Conservation (phyloP, 2,329 filamentous ascomycete genomes). For the Aspergillus fructus region DNA sequence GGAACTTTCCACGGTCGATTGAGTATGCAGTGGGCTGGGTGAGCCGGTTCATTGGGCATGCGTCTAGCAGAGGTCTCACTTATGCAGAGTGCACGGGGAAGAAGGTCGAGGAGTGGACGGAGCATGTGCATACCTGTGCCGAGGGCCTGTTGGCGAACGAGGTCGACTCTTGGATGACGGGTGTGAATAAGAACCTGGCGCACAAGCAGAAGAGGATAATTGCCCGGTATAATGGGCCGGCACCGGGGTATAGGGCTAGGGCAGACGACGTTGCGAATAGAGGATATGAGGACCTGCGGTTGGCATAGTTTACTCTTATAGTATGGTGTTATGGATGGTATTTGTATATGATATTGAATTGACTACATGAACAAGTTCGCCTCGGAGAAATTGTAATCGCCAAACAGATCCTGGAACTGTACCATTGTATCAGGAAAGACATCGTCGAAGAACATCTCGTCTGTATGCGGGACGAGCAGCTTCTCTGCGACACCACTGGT, state of each 20-base stretch:
- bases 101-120: conserved; percentile 44
- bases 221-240: conserved; percentile 49
- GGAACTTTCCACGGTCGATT: conserved; percentile 33
- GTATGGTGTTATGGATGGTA: background rate
- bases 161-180: conserved; percentile 58
- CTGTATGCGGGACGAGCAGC: conserved; percentile 8
- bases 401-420: conserved; percentile 10
- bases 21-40: conserved; percentile 42
- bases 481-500: conserved; percentile 9
- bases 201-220: conserved; percentile 49
- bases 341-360: background rate
- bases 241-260: conserved; percentile 41
- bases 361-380: conserved; percentile 6
- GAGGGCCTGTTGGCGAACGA: conserved; percentile 48
- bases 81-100: conserved; percentile 44
- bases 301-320: background rate
- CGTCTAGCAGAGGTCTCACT: conserved; percentile 26
- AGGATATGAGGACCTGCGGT: conserved; percentile 12
- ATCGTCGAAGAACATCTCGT: conserved; percentile 7
- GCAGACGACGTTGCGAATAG: conserved; percentile 18
- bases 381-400: background rate
- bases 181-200: conserved; percentile 53
- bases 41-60: conserved; percentile 28
- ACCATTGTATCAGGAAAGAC: conserved; percentile 7
- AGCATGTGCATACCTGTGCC: conserved; percentile 50